Evolutionary conservation across 805 yeast species (phyloP), one percentile per base, ranked within the genome.

Genomic region (Wickerhamiella occidentalis): DNA sequence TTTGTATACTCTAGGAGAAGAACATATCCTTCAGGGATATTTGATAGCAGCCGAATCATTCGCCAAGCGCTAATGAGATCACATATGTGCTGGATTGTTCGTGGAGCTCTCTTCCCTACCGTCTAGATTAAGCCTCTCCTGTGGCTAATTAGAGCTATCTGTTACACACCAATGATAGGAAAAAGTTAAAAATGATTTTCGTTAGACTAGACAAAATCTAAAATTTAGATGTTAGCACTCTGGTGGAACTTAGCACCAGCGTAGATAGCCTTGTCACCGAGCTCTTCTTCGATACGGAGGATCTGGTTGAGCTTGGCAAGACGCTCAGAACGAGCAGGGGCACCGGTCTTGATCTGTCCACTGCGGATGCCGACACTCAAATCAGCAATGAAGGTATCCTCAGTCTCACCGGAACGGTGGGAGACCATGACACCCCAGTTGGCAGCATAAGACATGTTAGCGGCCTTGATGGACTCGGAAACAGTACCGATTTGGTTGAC

Each of bases 341-440:
- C 97, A 82, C 98, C 98, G 62, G 96, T 85, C 88, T 90, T 90
- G 75, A 90, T 85, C 79, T 90, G 97, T 71, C 96, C 98, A 60
- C 94, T 65, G 82, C 96, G 86, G 72, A 90, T 79, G 78, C 97
- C 97, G 64, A 92, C 98, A 65, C 86, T 77, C 69, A 90, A 79
- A 74, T 90, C 97, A 67, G 98, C 97, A 72, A 90, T 90, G 77
- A 85, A 82, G 66, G 94, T 82, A 75, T 92, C 98, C 78, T 92
- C 98, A 61, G 96, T 88, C 80, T 90, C 98, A 77, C 98, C 98
- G 64, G 96, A 88, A 82, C 98, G 87, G 86, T 90, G 98, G 66
- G 96, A 88, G 65, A 92, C 97, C 96, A 90, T 88, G 68, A 88
- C 96, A 79, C 96, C 96, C 98, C 98, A 90, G 68, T 86, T 86